Evolutionary conservation across 768 basidiomycete species (phyloP).

Genomic region (Xerocomellus amylosporus): DNA sequence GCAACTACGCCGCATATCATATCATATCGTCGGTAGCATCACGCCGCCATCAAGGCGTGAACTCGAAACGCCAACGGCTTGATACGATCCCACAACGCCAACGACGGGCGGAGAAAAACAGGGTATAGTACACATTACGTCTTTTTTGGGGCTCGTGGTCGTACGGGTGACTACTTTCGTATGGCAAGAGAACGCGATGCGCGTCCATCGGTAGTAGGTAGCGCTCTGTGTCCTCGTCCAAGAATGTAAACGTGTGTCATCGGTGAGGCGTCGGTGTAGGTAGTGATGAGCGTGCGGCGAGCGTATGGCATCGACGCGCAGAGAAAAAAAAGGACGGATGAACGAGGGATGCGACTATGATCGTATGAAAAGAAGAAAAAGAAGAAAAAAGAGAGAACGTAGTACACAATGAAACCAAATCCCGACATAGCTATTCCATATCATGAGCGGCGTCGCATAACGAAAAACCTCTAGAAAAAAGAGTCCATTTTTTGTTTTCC

Average conservation of each 20-base stretch:
- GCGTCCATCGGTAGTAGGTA: too few species aligned
- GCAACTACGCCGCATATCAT: too few species aligned
- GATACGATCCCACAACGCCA: too few species aligned
- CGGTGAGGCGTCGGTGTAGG: neutral
- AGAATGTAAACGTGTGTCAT: neutral
- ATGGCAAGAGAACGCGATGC: neutral
- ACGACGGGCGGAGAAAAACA: neutral
- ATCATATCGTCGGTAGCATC: too few species aligned
- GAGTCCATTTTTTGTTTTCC: neutral
- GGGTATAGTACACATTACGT: conserved; percentile 9
- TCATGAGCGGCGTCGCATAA: conserved; percentile 9
- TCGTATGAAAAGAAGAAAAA: neutral
- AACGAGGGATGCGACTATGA: neutral
- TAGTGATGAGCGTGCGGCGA: neutral
- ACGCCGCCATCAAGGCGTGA: too few species aligned
- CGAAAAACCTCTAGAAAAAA: conserved; percentile 7
- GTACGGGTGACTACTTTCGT: neutral
- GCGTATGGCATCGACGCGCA: neutral
- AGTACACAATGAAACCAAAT: conserved; percentile 8
- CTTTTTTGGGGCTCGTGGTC: neutral
- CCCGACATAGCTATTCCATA: conserved; percentile 14
- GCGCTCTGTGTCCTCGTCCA: neutral
- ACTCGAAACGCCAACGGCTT: too few species aligned
- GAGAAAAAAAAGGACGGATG: too few species aligned
- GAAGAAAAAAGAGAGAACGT: neutral